phyloP scores from a whole-genome alignment of 2,329 filamentous ascomycete species.

The Neonectria hederae region DNA sequence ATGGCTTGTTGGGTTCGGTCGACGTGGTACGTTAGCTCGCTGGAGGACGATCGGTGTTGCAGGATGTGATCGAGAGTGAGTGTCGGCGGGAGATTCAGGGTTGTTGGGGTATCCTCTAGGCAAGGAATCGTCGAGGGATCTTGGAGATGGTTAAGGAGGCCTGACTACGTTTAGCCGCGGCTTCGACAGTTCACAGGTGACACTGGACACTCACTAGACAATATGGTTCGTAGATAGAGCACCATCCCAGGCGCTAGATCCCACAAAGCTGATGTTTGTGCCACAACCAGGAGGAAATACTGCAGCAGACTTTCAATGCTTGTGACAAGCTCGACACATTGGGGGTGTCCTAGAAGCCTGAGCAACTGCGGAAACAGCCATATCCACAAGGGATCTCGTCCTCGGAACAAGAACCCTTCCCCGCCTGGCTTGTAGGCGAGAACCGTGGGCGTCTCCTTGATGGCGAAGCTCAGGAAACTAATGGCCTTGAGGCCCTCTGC shows the following conservation, averaged over 20 bases:
- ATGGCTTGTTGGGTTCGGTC: constrained; percentile 54
- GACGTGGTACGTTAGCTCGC: constrained; percentile 53
- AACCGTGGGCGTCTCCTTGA: constrained; percentile 79
- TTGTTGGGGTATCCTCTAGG: constrained; percentile 40
- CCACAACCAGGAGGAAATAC: constrained; percentile 57
- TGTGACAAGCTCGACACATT: constrained; percentile 57
- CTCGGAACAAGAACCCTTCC: constrained; percentile 59
- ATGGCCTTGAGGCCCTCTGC: constrained; percentile 76
- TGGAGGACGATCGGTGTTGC: constrained; percentile 34
- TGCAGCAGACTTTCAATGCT: constrained; percentile 64
- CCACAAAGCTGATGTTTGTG: constrained; percentile 59
- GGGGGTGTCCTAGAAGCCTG: constrained; percentile 63
- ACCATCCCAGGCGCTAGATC: constrained; percentile 54
- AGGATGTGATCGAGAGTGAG: constrained; percentile 50
- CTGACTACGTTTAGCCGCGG: constrained; percentile 40
- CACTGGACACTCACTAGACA: constrained; percentile 53
- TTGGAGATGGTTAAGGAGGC: constrained; percentile 48
- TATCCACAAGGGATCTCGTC: constrained; percentile 70
- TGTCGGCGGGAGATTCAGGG: constrained; percentile 51
- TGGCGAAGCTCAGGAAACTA: constrained; percentile 77
- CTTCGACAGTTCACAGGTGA: not conserved
- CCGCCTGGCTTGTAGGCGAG: constrained; percentile 58
- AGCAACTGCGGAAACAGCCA: constrained; percentile 71
- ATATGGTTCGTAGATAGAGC: constrained; percentile 59
- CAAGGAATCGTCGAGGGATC: constrained; percentile 41